Evolutionary conservation across 345 rosid genomes (phyloP).

Genomic region (Melaleuca alternifolia): DNA sequence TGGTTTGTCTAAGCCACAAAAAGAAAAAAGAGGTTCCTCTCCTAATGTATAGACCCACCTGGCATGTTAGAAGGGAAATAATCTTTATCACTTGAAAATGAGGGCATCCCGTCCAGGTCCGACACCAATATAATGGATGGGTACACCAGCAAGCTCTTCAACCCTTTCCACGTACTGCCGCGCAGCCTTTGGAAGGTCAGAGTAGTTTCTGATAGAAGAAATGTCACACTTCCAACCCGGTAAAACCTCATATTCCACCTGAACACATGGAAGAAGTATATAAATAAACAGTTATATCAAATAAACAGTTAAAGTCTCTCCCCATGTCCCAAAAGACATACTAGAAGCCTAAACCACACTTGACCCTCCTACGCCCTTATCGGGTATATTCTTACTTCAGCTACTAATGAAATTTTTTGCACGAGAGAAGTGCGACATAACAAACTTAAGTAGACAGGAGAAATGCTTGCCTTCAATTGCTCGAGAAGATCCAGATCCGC

Average conservation of each 20-base stretch:
- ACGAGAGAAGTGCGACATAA: background rate
- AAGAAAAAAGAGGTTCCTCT: background rate
- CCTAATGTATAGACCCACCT: background rate
- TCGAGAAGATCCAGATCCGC: slow-evolving; percentile 78
- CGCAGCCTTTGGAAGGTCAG: slow-evolving; percentile 84
- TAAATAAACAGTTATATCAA: background rate
- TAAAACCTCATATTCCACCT: slow-evolving; percentile 91
- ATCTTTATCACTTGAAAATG: slow-evolving; percentile 43
- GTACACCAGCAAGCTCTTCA: slow-evolving; percentile 80
- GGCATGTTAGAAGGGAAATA: background rate
- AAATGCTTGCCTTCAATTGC: slow-evolving; percentile 48
- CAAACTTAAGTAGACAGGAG: background rate
- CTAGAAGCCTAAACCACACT: background rate
- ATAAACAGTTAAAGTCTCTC: background rate
- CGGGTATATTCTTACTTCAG: background rate
- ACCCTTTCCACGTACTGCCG: slow-evolving; percentile 74
- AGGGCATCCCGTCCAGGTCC: slow-evolving; percentile 97
- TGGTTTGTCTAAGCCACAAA: background rate
- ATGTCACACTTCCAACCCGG: slow-evolving; percentile 92
- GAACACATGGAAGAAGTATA: background rate
- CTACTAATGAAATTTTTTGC: background rate
- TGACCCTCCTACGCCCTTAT: background rate
- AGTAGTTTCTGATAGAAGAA: slow-evolving; percentile 61
- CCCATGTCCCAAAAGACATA: background rate
- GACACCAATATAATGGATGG: slow-evolving; percentile 76